Evolutionary conservation across 1,284 basidiomycete genomes (phyloP).

Genomic region (Ceratobasidium sp.): DNA sequence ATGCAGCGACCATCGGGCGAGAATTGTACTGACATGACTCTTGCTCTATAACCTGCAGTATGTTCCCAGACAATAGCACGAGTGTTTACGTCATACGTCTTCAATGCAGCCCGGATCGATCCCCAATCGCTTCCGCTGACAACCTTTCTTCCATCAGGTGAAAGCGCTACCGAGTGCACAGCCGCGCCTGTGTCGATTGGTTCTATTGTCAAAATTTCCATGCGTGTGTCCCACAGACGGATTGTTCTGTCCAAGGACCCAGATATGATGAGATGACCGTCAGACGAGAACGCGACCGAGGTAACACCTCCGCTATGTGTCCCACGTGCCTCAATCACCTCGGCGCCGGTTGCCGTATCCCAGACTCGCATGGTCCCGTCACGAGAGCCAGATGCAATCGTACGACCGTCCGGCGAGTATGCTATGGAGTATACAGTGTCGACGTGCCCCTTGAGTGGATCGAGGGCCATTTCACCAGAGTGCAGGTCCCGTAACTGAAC

Average conservation of each 20-base stretch:
- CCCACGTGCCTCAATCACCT: too few species aligned
- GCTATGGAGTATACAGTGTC: not conserved
- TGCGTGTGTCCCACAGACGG: slow-evolving; percentile 4
- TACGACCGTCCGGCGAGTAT: slow-evolving; percentile 34
- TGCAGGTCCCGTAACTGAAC: too few species aligned
- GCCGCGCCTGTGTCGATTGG: not conserved
- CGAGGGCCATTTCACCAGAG: not conserved
- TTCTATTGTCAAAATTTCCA: not conserved
- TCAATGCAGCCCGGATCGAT: too few species aligned
- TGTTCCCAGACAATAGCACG: too few species aligned
- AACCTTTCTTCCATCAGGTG: slow-evolving; percentile 33
- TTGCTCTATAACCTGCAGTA: too few species aligned
- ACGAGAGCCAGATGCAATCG: slow-evolving; percentile 34
- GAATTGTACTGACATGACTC: too few species aligned
- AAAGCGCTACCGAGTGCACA: slow-evolving; percentile 14
- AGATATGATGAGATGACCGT: too few species aligned
- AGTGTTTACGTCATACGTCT: too few species aligned
- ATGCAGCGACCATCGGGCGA: too few species aligned
- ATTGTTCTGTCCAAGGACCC: too few species aligned
- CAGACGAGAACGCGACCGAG: not conserved
- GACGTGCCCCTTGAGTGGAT: slow-evolving; percentile 37
- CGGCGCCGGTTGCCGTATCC: not conserved
- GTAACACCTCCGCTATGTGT: too few species aligned
- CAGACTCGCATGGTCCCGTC: slow-evolving; percentile 37
- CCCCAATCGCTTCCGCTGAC: too few species aligned